Evolutionary conservation across 202 grass and related monocot genomes (phyloP).

Genomic region (Elaeis oleifera): DNA sequence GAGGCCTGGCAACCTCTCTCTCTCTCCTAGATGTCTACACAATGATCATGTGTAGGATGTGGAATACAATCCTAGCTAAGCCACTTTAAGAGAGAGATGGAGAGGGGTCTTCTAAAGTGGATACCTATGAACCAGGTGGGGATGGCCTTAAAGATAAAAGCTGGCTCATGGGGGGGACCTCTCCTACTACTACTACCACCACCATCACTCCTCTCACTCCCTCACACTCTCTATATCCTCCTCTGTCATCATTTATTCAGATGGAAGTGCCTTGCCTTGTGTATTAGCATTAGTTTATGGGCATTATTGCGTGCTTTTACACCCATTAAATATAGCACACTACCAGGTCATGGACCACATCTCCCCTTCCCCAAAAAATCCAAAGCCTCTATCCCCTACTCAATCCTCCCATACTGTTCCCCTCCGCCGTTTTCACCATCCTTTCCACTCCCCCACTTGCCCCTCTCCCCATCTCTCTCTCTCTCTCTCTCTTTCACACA

Average conservation of each 20-base stretch:
- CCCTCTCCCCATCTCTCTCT: too few species aligned
- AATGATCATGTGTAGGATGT: too few species aligned
- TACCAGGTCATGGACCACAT: neutral
- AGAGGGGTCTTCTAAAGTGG: constrained; percentile 1
- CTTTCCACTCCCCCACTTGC: neutral
- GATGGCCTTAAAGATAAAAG: constrained; percentile 2
- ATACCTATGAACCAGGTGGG: constrained; percentile 7
- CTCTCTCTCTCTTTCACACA: too few species aligned
- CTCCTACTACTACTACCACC: neutral
- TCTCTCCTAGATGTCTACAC: too few species aligned
- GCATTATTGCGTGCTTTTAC: neutral
- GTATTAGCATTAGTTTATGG: neutral
- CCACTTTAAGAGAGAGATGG: neutral
- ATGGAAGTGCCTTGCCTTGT: constrained; percentile 10
- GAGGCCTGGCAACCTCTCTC: neutral
- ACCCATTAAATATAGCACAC: neutral
- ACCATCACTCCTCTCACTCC: neutral
- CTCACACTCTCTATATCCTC: neutral
- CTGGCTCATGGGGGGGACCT: constrained; percentile 14
- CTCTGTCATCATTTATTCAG: constrained; percentile 9
- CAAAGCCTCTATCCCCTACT: neutral
- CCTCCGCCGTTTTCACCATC: neutral
- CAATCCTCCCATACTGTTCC: neutral
- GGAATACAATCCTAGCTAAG: too few species aligned
- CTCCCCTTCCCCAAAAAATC: neutral